These are phyloP conservation scores for Monilinia aucupariae DNA, from an alignment of 2,329 filamentous ascomycete species.

Conservation along the genomic window DNA sequence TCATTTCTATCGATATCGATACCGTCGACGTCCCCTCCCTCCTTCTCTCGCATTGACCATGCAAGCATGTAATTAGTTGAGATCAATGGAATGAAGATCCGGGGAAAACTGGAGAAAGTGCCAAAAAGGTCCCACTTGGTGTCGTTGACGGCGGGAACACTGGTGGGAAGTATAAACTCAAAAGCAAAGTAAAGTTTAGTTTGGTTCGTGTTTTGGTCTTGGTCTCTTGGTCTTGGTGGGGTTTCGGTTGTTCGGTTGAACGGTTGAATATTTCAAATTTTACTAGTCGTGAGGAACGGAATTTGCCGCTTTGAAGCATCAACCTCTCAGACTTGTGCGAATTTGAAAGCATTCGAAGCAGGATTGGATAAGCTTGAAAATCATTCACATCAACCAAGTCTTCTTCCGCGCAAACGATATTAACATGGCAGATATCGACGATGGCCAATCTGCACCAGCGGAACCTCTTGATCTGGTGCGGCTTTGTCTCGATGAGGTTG, in stretches of 20 bases:
- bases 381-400: background rate
- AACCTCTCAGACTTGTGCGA: background rate
- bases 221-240: background rate
- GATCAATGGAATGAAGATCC: background rate
- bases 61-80: conserved; percentile 7
- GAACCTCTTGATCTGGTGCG: conserved; percentile 96
- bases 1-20: background rate
- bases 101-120: conserved; percentile 8
- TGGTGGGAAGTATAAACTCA: conserved; percentile 6
- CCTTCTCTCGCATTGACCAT: conserved; percentile 10
- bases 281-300: conserved; percentile 3
- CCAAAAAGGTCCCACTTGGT: conserved; percentile 9
- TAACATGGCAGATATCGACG: conserved; percentile 77
- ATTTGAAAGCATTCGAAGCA: conserved; percentile 1
- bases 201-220: conserved; percentile 1
- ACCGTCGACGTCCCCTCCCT: too few species aligned
- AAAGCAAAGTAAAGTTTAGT: background rate
- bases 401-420: conserved; percentile 14
- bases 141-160: too few species aligned
- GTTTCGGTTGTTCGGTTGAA: conserved; percentile 9
- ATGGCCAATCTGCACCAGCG: conserved; percentile 61
- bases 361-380: conserved; percentile 3
- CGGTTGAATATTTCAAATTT: conserved; percentile 4
- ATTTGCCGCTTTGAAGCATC: background rate
- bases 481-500: conserved; percentile 87